Evolutionary conservation across 495 filamentous ascomycete species (phyloP).

Genomic region (Astrothelium subdiscretum): DNA sequence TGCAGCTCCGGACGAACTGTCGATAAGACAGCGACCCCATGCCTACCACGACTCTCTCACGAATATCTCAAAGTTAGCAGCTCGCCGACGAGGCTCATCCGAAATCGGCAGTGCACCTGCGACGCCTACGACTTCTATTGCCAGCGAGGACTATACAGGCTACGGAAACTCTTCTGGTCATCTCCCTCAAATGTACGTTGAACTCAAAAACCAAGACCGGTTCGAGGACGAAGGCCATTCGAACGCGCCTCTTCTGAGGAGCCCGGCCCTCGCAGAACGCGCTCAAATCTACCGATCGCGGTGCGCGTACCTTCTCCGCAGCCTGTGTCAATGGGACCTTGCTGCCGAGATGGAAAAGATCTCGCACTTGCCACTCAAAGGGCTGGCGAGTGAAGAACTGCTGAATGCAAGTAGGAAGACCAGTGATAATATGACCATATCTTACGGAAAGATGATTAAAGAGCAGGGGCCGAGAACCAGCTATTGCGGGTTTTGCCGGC

Average conservation of each 20-base stretch:
- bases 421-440: not conserved
- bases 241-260: not conserved
- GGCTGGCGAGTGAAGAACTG: not conserved
- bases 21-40: not conserved
- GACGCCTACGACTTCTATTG: not conserved
- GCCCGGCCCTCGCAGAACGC: not conserved
- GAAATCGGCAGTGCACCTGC: not conserved
- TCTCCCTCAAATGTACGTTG: not conserved
- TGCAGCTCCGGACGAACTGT: not conserved
- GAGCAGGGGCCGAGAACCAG: not conserved
- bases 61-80: not conserved
- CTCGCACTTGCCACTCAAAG: not conserved
- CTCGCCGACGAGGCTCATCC: not conserved
- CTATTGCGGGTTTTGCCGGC: not conserved
- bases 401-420: not conserved
- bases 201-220: not conserved
- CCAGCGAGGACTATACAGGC: not conserved
- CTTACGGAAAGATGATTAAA: not conserved
- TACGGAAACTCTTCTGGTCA: not conserved
- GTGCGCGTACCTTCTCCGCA: not conserved
- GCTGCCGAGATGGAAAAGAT: not conserved
- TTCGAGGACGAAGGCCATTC: not conserved
- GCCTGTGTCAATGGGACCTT: not conserved
- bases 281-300: not conserved
- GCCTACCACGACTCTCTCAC: not conserved